Percentiles rank a stretch among this genome's conserved stretches.
Evolutionary conservation across 176 grass and related monocot species (phyloP).

Genomic region (Rhynchospora breviuscula): DNA sequence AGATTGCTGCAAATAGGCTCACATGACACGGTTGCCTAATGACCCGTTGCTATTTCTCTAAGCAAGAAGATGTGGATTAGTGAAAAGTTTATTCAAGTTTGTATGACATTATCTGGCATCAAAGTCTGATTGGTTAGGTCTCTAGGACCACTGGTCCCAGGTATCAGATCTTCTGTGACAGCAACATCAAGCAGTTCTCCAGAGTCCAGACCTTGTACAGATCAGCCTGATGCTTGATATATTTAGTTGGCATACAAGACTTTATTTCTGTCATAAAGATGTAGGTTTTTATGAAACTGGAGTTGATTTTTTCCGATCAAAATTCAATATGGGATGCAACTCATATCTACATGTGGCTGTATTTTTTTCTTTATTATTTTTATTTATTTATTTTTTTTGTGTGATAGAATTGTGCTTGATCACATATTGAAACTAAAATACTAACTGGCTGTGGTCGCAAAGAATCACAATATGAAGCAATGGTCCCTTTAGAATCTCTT

Average conservation of each 20-base stretch:
- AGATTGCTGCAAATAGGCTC: neutral
- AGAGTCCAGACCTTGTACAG: neutral
- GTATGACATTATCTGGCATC: neutral
- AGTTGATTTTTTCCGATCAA: neutral
- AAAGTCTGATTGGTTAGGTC: conserved; percentile 1
- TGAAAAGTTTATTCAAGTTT: conserved; percentile 1
- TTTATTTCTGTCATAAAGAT: neutral
- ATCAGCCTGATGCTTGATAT: neutral
- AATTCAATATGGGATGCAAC: neutral
- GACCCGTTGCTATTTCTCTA: conserved; percentile 13
- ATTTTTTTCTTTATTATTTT: neutral
- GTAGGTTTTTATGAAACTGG: too few relatives aligned
- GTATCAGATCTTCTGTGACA: neutral
- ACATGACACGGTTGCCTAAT: conserved; percentile 21
- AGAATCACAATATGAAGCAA: neutral
- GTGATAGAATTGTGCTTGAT: neutral
- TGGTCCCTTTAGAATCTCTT: conserved; percentile 23
- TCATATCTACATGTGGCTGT: neutral
- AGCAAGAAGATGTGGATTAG: neutral
- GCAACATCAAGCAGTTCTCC: neutral
- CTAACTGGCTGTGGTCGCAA: neutral
- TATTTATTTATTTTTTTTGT: neutral
- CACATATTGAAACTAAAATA: neutral
- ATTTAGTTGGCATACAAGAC: neutral
- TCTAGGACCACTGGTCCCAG: conserved; percentile 19